phyloP scores from a whole-genome alignment of 495 filamentous ascomycete genomes.

The Echria macrotheca region DNA sequence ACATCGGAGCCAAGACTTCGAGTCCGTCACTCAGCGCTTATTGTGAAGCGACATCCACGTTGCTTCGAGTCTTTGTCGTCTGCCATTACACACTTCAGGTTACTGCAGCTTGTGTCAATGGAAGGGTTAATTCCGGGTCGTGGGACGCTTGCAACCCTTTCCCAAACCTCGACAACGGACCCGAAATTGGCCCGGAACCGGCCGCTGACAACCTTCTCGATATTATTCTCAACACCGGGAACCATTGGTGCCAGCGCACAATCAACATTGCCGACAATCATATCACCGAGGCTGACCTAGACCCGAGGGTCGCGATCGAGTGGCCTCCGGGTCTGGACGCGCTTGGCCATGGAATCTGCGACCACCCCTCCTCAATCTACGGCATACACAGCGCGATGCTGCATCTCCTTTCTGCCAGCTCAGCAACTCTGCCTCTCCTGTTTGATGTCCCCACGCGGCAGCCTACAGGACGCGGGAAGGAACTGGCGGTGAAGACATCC shows the following conservation, averaged over 20 bases:
- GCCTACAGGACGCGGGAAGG: slow-evolving; percentile 3
- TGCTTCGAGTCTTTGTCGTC: too few species aligned
- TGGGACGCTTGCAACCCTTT: too few species aligned
- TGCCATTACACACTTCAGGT: too few species aligned
- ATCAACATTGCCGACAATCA: not conserved
- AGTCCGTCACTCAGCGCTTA: too few species aligned
- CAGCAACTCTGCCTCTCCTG: slow-evolving; percentile 9
- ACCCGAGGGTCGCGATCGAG: too few species aligned
- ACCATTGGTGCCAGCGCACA: slow-evolving; percentile 1
- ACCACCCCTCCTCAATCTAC: slow-evolving; percentile 17
- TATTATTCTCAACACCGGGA: too few species aligned
- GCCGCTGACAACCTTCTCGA: not conserved
- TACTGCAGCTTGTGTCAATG: too few species aligned
- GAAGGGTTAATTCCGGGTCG: too few species aligned
- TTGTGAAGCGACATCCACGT: too few species aligned
- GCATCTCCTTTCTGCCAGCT: slow-evolving; percentile 14
- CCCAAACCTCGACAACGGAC: too few species aligned
- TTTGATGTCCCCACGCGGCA: slow-evolving; percentile 5
- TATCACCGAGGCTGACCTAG: not conserved
- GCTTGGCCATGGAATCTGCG: slow-evolving; percentile 24
- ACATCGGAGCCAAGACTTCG: too few species aligned
- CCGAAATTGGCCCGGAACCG: not conserved
- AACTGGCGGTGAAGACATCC: slow-evolving; percentile 30
- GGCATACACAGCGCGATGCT: slow-evolving; percentile 20
- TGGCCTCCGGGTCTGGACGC: slow-evolving; percentile 8